Conservation (phyloP, 2,329 filamentous ascomycete species). For the Stachybotrys chartarum region DNA sequence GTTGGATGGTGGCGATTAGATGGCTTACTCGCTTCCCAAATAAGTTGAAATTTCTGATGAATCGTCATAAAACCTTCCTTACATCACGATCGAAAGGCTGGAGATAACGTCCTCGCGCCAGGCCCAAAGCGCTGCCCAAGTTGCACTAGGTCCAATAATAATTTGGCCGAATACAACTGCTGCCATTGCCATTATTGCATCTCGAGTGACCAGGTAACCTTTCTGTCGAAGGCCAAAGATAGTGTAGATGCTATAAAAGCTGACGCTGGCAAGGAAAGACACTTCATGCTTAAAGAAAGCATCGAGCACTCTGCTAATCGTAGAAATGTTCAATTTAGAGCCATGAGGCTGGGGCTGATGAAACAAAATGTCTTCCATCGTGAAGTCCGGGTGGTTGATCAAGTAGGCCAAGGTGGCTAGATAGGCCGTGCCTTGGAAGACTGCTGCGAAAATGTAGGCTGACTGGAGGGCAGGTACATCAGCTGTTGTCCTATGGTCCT, state of each 20-base stretch:
- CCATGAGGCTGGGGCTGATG: background rate
- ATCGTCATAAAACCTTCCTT: background rate
- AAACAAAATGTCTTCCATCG: background rate
- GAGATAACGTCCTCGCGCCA: conserved; percentile 11
- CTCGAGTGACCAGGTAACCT: conserved; percentile 12
- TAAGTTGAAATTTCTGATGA: background rate
- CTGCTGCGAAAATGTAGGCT: background rate
- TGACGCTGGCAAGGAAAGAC: background rate
- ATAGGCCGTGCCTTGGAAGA: background rate
- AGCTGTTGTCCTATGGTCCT: background rate
- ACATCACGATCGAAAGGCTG: background rate
- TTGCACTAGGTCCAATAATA: conserved; percentile 12
- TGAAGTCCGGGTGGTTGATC: background rate
- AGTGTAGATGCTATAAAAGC: conserved; percentile 7
- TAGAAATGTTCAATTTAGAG: background rate
- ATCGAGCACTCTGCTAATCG: background rate
- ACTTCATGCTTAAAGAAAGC: background rate
- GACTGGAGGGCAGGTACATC: background rate
- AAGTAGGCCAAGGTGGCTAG: background rate
- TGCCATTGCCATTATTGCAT: conserved; percentile 1
- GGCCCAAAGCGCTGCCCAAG: conserved; percentile 14
- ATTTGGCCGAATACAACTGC: conserved; percentile 4
- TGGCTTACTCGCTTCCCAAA: background rate
- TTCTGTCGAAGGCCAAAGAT: conserved; percentile 12
- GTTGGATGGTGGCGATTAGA: background rate